Evolutionary conservation across 192 early-diverging fungal genomes (phyloP).

Genomic region (Mortierella alpina): DNA sequence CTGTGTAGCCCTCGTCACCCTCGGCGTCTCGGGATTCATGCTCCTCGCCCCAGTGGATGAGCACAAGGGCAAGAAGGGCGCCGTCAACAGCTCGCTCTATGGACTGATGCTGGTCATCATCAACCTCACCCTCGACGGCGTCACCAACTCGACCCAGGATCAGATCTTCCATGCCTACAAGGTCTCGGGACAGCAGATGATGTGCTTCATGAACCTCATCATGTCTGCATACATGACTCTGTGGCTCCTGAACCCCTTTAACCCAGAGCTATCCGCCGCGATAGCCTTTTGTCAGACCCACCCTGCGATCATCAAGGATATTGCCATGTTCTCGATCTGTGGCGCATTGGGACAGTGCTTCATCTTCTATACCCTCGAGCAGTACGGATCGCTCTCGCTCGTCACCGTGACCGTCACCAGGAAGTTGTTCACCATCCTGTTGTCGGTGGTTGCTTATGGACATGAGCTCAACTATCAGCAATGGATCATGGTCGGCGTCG

Average conservation of each 20-base stretch:
- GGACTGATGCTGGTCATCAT: conserved; percentile 85
- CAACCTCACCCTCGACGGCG: conserved; percentile 92
- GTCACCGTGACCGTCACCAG: conserved; percentile 97
- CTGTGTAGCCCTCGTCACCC: conserved; percentile 87
- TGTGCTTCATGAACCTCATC: conserved; percentile 95
- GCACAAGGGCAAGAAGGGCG: conserved; percentile 54
- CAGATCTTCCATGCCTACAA: conserved; percentile 88
- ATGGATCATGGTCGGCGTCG: conserved; percentile 86
- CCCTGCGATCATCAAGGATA: conserved; percentile 84
- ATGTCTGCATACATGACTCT: conserved; percentile 75
- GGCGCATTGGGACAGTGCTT: conserved; percentile 98
- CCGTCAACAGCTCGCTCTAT: conserved; percentile 72
- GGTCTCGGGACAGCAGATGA: conserved; percentile 93
- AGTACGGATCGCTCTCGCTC: conserved; percentile 88
- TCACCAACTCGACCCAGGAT: conserved; percentile 97
- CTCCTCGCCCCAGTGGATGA: conserved; percentile 73
- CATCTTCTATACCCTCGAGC: conserved; percentile 94
- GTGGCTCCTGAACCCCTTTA: conserved; percentile 87
- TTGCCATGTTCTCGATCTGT: conserved; percentile 89
- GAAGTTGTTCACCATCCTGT: conserved; percentile 95
- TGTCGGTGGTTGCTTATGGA: conserved; percentile 90
- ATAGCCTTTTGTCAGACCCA: conserved; percentile 79
- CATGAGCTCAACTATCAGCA: conserved; percentile 83
- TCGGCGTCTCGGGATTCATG: conserved; percentile 95
- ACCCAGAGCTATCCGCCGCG: conserved; percentile 79